A percentile compares a stretch with the other conserved stretches of the same genome.
phyloP scores from a whole-genome alignment of 2,329 filamentous ascomycete species.

The Cladosporium sp. region DNA sequence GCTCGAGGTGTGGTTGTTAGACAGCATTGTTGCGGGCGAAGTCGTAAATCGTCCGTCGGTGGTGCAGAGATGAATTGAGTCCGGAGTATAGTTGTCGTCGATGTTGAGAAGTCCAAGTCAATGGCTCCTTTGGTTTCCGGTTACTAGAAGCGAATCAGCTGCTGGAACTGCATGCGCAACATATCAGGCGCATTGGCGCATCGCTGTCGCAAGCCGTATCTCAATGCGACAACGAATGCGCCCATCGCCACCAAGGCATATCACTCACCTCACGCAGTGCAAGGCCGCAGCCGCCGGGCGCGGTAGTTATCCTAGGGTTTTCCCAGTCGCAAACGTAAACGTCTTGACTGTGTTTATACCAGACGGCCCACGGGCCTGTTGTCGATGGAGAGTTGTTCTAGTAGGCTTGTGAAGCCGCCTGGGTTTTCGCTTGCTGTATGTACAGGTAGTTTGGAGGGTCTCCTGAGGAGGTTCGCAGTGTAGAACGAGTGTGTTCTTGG shows the following conservation, averaged over 20 bases:
- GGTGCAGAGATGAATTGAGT: slow-evolving; percentile 58
- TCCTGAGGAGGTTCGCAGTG: neutral
- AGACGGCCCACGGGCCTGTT: slow-evolving; percentile 14
- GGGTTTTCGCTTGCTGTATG: slow-evolving; percentile 9
- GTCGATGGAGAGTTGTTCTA: slow-evolving; percentile 9
- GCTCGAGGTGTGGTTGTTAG: slow-evolving; percentile 63
- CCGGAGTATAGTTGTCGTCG: slow-evolving; percentile 49
- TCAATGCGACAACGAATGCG: neutral
- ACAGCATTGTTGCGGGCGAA: slow-evolving; percentile 64
- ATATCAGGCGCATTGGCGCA: neutral
- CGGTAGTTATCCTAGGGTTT: slow-evolving; percentile 8
- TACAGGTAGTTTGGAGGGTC: slow-evolving; percentile 7
- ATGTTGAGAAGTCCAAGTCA: slow-evolving; percentile 32
- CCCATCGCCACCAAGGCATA: slow-evolving; percentile 22
- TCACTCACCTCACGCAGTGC: slow-evolving; percentile 73
- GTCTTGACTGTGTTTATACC: neutral
- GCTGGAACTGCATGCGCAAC: neutral
- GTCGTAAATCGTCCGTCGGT: slow-evolving; percentile 15
- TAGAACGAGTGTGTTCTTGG: neutral
- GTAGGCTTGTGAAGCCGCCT: slow-evolving; percentile 12
- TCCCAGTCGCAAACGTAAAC: slow-evolving; percentile 8
- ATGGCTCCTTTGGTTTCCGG: slow-evolving; percentile 30
- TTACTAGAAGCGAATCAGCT: slow-evolving; percentile 20
- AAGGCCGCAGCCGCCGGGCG: slow-evolving; percentile 75
- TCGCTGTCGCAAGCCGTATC: neutral